Conservation (phyloP, 371 early-diverging fungal genomes). For the Mucor ambiguus region DNA sequence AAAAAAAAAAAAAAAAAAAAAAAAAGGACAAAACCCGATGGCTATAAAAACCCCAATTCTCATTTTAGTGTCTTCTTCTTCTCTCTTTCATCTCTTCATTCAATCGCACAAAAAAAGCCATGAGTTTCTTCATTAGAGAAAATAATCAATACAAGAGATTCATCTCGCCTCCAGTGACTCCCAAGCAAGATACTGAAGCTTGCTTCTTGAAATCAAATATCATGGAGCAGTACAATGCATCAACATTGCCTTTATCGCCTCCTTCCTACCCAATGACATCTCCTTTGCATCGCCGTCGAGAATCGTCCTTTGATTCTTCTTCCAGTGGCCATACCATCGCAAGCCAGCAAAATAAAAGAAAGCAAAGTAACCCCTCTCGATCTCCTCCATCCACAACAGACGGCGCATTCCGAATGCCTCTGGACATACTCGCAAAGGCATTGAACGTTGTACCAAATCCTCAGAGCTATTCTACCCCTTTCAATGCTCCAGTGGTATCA, state of each 20-base stretch:
- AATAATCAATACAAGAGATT: constrained; percentile 2
- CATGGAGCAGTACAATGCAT: background rate
- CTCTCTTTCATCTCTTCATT: background rate
- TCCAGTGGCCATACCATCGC: background rate
- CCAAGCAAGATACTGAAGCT: constrained; percentile 6
- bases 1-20: background rate
- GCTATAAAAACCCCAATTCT: background rate
- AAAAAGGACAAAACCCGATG: background rate
- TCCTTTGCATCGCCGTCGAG: background rate
- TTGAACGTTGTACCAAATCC: background rate
- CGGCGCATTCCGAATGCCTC: constrained; percentile 16
- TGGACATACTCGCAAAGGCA: background rate
- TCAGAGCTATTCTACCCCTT: background rate
- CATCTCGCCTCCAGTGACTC: constrained; percentile 33
- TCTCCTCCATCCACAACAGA: constrained; percentile 8
- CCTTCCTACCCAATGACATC: background rate
- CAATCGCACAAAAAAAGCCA: background rate
- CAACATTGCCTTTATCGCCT: background rate
- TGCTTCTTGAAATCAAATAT: background rate
- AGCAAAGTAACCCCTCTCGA: background rate
- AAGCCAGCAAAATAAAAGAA: background rate
- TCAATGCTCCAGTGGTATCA: background rate
- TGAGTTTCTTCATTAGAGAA: background rate
- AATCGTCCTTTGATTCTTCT: background rate
- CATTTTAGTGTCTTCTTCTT: background rate